phyloP scores from a whole-genome alignment of 176 grass and related monocot genomes.

The Triticum dicoccoides region DNA sequence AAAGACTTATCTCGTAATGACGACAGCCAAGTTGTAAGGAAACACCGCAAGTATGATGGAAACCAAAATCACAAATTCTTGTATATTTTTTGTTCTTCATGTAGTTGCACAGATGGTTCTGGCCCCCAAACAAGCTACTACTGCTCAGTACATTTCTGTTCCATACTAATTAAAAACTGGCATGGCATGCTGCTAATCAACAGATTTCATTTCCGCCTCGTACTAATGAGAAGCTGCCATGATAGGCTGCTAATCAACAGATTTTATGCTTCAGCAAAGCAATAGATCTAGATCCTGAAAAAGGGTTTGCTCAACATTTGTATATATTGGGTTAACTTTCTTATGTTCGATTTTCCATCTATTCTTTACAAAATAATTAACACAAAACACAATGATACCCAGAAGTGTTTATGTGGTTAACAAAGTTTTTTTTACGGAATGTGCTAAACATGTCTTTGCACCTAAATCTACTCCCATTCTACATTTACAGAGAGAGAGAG shows the following conservation, averaged over 20 bases:
- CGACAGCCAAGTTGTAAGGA: conserved; percentile 6
- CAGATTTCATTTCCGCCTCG: neutral
- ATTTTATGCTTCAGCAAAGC: conserved; percentile 22
- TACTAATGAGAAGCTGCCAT: neutral
- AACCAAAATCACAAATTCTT: neutral
- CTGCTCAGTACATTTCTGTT: neutral
- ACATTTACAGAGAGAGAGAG: neutral
- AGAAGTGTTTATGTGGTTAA: neutral
- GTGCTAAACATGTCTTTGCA: conserved; percentile 5
- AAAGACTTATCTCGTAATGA: neutral
- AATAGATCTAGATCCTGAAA: conserved; percentile 8
- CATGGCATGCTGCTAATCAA: conserved; percentile 18
- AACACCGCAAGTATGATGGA: neutral
- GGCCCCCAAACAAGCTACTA: neutral
- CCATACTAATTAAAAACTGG: conserved; percentile 1
- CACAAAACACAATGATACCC: neutral
- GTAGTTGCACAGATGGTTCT: neutral
- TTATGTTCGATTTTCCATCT: neutral
- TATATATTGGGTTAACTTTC: neutral
- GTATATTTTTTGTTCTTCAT: neutral
- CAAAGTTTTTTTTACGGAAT: neutral
- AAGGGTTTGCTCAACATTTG: neutral
- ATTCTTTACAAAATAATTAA: neutral
- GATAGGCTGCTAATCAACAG: neutral
- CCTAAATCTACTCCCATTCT: neutral